These are phyloP conservation scores for Botrytis fabae DNA, from an alignment of 2,329 filamentous ascomycete genomes.

Conservation along the genomic window DNA sequence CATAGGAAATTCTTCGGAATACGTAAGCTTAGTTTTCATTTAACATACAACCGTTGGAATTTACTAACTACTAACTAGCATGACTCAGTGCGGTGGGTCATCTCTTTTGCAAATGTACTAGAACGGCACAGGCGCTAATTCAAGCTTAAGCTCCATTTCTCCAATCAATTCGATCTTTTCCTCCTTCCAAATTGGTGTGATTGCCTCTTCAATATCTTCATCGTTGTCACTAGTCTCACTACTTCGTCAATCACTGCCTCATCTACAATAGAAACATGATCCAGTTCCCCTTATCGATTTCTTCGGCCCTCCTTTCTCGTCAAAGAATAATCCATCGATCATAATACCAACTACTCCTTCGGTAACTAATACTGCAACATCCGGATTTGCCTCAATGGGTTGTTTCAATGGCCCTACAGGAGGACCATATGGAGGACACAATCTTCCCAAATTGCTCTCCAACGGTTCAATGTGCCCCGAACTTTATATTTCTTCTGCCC, in stretches of 20 bases:
- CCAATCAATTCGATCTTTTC: background rate
- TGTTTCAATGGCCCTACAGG: slow-evolving; percentile 37
- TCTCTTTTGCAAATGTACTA: slow-evolving; percentile 31
- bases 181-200: background rate
- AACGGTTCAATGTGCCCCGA: slow-evolving; percentile 42
- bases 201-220: background rate
- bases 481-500: slow-evolving; percentile 41
- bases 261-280: background rate
- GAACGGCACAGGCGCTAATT: background rate
- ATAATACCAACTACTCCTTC: slow-evolving; percentile 21
- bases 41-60: background rate
- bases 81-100: slow-evolving; percentile 31
- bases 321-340: background rate
- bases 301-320: slow-evolving; percentile 15
- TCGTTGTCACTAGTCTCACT: background rate
- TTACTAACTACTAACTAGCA: slow-evolving; percentile 4
- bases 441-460: slow-evolving; percentile 39
- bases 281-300: background rate
- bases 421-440: slow-evolving; percentile 35
- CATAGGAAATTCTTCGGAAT: slow-evolving; percentile 9
- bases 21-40: background rate
- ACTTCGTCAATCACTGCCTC: background rate
- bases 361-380: slow-evolving; percentile 28
- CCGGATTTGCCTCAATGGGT: slow-evolving; percentile 39
- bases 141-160: slow-evolving; percentile 19